Base-by-base conservation (phyloP, 305 asterid species). In the Galium porrigens region DNA sequence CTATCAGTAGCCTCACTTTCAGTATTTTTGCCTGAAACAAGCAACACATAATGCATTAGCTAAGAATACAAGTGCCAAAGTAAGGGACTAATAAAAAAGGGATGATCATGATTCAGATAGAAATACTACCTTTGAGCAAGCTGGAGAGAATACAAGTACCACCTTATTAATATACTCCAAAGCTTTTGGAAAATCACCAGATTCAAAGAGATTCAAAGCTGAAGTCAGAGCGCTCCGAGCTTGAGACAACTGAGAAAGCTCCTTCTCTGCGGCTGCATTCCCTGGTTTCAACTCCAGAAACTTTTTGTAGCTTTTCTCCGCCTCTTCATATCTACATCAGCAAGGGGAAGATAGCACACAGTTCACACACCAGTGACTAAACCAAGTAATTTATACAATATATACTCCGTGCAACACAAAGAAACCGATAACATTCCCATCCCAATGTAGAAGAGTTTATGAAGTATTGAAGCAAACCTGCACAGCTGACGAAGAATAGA, bases 141-240 rank as follows among this genome's bases (percentile, higher is more conserved):
- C 94, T 56, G 96, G 95, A 76, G 97, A 90, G 70, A 90, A 90
- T 70, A 90, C 83, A 42, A 90, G 96, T 44, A 90, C 94, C 41
- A 90, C 94, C 81, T 88, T 90, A 41, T 81, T 85, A 52, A 90
- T 67, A 69, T 77, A 79, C 39, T 86, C 97, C 85, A 88, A 66
- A 54, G 90, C 87, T 75, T 85, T 88, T 34, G 78, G 61, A 70
- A 79, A 80, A 67, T 88, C 92, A 30, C 87, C 88, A 0, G 95
- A 83, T 58, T 81, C 88, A 34, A 82, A 86, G 68, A 83, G 86
- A 76, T 54, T 69, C 48, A 55, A 66, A 20, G 97, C 95, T 53
- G 97, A 86, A 73, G 74, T 73, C 55, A 90, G 77, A 68, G 97
- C 85, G 75, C 70, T 79, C 77, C 69, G 84, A 70, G 97, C 91